Evolutionary conservation across 2,329 filamentous ascomycete genomes (phyloP).

Genomic region (Alternaria metachromatica): DNA sequence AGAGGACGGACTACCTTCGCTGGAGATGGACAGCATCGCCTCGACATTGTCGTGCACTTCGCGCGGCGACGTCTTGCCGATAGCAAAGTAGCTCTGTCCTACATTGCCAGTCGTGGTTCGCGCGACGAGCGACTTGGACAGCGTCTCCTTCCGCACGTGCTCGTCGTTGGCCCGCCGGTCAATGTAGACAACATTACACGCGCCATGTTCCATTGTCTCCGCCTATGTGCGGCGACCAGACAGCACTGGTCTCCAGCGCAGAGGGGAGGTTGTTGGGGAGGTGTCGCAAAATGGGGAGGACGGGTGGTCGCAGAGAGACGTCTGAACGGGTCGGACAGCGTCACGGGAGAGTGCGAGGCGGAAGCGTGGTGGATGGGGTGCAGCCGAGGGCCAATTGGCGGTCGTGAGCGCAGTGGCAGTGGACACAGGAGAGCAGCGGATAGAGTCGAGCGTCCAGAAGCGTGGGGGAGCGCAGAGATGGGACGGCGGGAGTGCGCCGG

Average conservation of each 20-base stretch:
- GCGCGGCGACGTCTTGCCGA: slow-evolving; percentile 37
- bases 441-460: slow-evolving; percentile 16
- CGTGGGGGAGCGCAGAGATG: slow-evolving; percentile 25
- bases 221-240: slow-evolving; percentile 41
- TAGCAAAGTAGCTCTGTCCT: slow-evolving; percentile 45
- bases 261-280: slow-evolving; percentile 27
- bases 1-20: slow-evolving; percentile 43
- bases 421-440: slow-evolving; percentile 15
- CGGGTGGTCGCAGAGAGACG: slow-evolving; percentile 12
- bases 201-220: slow-evolving; percentile 53
- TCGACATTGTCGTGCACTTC: slow-evolving; percentile 51
- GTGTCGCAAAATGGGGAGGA: slow-evolving; percentile 28
- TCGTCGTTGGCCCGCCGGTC: slow-evolving; percentile 52
- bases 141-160: slow-evolving; percentile 46
- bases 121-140: slow-evolving; percentile 44
- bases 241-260: slow-evolving; percentile 40
- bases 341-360: slow-evolving; percentile 2
- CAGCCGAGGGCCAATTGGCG: slow-evolving; percentile 23
- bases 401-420: slow-evolving; percentile 7
- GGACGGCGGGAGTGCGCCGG: slow-evolving; percentile 25
- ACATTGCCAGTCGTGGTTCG: slow-evolving; percentile 42
- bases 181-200: slow-evolving; percentile 54
- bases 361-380: slow-evolving; percentile 12
- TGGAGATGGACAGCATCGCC: slow-evolving; percentile 50
- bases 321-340: slow-evolving; percentile 10